Conservation (phyloP, 495 filamentous ascomycete species). For the Achaetomiella virescens region DNA sequence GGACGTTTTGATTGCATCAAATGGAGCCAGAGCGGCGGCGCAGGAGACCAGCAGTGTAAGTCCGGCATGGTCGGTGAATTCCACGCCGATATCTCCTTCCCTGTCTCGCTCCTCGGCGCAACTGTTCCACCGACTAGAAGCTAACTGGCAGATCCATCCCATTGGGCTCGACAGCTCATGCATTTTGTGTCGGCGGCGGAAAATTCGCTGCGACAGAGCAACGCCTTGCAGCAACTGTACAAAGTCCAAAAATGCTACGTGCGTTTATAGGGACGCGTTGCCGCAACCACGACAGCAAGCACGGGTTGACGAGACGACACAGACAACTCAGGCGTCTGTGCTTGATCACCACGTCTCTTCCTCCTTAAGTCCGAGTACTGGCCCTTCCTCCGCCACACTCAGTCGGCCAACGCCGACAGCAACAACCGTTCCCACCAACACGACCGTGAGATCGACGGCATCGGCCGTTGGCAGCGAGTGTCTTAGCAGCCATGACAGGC, state of each 20-base stretch:
- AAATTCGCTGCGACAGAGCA: conserved; percentile 33
- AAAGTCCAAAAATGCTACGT: conserved; percentile 36
- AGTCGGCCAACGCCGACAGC: neutral
- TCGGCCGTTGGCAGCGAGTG: neutral
- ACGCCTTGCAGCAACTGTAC: conserved; percentile 43
- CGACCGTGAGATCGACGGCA: neutral
- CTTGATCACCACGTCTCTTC: neutral
- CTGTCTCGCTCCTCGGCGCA: neutral
- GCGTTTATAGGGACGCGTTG: conserved; percentile 31
- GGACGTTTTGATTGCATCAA: neutral
- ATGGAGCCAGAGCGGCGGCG: conserved; percentile 8
- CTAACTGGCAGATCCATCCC: neutral
- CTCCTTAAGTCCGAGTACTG: conserved; percentile 1
- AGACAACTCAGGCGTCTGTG: neutral
- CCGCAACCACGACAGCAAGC: neutral
- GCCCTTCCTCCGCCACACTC: neutral
- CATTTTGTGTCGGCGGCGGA: conserved; percentile 30
- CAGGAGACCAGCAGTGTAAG: conserved; percentile 15
- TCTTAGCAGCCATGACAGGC: neutral
- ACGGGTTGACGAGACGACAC: neutral
- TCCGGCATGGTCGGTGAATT: neutral
- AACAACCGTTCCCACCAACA: neutral
- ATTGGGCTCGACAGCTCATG: conserved; percentile 25
- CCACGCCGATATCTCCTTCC: neutral
- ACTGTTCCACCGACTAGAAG: neutral